A percentile compares a stretch with the other conserved stretches of the same genome.
These are phyloP conservation scores for Xylaria sp. DNA, from an alignment of 2,329 filamentous ascomycete species.

Conservation along the genomic window DNA sequence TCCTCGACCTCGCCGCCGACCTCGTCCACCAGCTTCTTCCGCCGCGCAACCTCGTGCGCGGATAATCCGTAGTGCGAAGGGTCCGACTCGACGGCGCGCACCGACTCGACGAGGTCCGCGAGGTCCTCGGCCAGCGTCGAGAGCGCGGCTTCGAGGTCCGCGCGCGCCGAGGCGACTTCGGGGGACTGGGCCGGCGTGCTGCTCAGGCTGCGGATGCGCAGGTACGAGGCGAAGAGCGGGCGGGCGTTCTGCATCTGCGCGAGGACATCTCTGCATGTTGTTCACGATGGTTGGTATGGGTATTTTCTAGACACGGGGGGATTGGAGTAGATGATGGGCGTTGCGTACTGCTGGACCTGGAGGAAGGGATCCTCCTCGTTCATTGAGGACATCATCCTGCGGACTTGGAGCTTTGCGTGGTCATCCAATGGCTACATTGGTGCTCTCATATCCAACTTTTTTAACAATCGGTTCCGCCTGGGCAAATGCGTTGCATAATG, in stretches of 20 bases:
- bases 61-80: slow-evolving; percentile 89
- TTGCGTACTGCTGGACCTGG: slow-evolving; percentile 73
- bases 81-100: slow-evolving; percentile 86
- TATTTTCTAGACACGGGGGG: background rate
- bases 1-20: slow-evolving; percentile 89
- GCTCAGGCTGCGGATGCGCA: slow-evolving; percentile 90
- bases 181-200: slow-evolving; percentile 74
- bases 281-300: background rate
- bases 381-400: slow-evolving; percentile 73
- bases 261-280: slow-evolving; percentile 79
- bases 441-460: slow-evolving; percentile 22
- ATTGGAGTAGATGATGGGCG: slow-evolving; percentile 17
- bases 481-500: background rate
- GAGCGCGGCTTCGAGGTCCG: slow-evolving; percentile 74
- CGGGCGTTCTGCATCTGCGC: slow-evolving; percentile 82
- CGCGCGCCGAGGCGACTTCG: slow-evolving; percentile 82
- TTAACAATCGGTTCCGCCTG: background rate
- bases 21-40: slow-evolving; percentile 85
- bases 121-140: slow-evolving; percentile 83
- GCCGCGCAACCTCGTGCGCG: slow-evolving; percentile 80
- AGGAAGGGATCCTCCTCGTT: slow-evolving; percentile 77
- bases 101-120: slow-evolving; percentile 85
- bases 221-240: slow-evolving; percentile 91
- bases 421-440: slow-evolving; percentile 47
- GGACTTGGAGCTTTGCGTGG: slow-evolving; percentile 40